phyloP scores from a whole-genome alignment of 1,139 yeast species.

The Diutina sp. region DNA sequence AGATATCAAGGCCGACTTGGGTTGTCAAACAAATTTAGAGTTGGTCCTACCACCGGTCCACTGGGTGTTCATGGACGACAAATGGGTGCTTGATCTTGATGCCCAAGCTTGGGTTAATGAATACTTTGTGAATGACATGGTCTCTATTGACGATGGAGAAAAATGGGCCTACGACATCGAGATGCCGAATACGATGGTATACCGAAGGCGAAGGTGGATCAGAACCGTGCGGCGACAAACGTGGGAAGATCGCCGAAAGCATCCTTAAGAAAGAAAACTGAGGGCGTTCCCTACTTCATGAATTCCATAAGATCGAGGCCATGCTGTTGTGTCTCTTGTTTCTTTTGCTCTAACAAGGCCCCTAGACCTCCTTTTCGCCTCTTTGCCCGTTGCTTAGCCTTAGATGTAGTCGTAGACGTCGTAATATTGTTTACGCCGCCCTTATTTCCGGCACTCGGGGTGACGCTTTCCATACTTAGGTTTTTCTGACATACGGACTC shows the following conservation, averaged over 20 bases:
- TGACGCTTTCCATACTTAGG: background rate
- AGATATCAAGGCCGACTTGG: conserved; percentile 3
- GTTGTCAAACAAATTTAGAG: conserved; percentile 12
- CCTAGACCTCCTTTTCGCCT: background rate
- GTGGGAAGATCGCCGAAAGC: background rate
- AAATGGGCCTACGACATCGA: conserved; percentile 65
- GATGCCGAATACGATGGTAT: conserved; percentile 5
- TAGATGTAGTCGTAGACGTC: background rate
- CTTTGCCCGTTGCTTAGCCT: conserved; percentile 1
- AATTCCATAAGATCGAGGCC: background rate
- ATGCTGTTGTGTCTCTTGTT: background rate
- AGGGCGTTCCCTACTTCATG: background rate
- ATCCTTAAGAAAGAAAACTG: background rate
- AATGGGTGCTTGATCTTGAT: conserved; percentile 50
- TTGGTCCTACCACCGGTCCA: conserved; percentile 41
- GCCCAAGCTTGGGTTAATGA: conserved; percentile 46
- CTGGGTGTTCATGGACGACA: conserved; percentile 35
- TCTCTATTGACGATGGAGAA: conserved; percentile 50
- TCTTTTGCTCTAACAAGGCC: background rate
- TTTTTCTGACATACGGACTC: background rate
- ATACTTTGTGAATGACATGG: conserved; percentile 37
- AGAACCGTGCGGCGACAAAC: conserved; percentile 3
- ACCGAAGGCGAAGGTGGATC: conserved; percentile 9
- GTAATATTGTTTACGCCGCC: background rate
- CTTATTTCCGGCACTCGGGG: background rate